Percentiles rank a stretch among this genome's conserved stretches.
phyloP scores from a whole-genome alignment of 371 early-diverging fungal genomes.

The Mortierella sp. region DNA sequence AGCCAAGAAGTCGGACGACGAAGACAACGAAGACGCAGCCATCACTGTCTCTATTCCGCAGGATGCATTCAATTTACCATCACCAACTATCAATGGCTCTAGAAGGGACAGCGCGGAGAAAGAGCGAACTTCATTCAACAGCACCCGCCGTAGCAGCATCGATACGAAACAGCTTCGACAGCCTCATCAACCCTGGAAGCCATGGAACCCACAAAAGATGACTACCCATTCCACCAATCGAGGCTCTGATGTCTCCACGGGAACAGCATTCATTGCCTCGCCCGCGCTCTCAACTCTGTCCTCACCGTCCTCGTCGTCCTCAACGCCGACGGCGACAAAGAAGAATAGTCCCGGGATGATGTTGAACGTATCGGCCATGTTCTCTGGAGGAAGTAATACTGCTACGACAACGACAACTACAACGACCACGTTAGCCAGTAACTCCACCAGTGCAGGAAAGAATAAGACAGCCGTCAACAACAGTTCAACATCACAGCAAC shows the following conservation, averaged over 20 bases:
- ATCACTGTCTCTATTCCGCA: conserved; percentile 46
- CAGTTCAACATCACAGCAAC: conserved; percentile 1
- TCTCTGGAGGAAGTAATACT: conserved; percentile 4
- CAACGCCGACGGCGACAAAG: neutral
- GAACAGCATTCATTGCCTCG: neutral
- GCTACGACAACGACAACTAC: neutral
- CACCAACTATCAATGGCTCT: neutral
- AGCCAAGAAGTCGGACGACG: neutral
- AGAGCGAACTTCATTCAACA: neutral
- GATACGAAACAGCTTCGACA: conserved; percentile 5
- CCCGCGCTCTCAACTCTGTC: conserved; percentile 6
- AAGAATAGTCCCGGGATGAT: conserved; percentile 20
- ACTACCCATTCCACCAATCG: neutral
- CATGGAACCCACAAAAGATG: conserved; percentile 28
- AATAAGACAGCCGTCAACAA: neutral
- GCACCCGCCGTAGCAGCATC: conserved; percentile 1
- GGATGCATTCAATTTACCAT: conserved; percentile 9
- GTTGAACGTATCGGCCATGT: conserved; percentile 21
- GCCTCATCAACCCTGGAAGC: conserved; percentile 31
- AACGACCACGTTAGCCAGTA: too few relatives aligned
- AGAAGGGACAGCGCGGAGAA: neutral
- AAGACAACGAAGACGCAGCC: conserved; percentile 20
- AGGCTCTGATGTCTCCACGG: neutral
- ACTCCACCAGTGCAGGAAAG: too few relatives aligned
- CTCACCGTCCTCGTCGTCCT: conserved; percentile 11